Evolutionary conservation across 2,329 filamentous ascomycete genomes (phyloP), one percentile per base, ranked within the genome.

Genomic region (Endoconidiophora laricicola): DNA sequence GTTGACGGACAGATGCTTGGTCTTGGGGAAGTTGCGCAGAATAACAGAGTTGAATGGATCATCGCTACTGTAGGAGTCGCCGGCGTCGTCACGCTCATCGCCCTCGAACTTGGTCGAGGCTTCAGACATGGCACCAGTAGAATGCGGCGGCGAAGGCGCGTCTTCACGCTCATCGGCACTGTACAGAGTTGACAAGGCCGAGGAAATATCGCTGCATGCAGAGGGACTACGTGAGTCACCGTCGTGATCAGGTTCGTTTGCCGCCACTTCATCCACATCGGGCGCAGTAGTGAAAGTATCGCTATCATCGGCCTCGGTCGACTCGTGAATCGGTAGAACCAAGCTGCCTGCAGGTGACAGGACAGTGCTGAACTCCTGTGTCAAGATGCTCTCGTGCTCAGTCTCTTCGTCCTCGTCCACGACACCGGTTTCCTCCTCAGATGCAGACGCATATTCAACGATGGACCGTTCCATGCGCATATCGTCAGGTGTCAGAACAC

Each of bases 181-280:
- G 54, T 76, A 75, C 4, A 78, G 59, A 0, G 74, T 78, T 3
- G 74, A 78, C 4, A 78, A 61, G 2, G 71, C 69, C 38, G 72
- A 76, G 0, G 72, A 75, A 12, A 65, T 61, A 6, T 70, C 64
- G 54, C 69, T 74, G 3, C 65, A 42, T 22, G 33, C 22, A n/a
- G 50, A 52, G n/a, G 46, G 44, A n/a, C 44, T 47, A 16, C 29
- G 39, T 6, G 29, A 33, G 29, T 33, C 29, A 33, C 29, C 7
- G 4, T 33, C 29, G 12, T 33, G 29, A 4, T 12, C 16, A 12
- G 40, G 18, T 18, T 49, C 48, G 12, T 46, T 20, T 22, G 14
- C 43, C 38, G 5, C 29, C 12, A 33, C 29, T 33, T 33, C 29
- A 10, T 33, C 29, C 12, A 7, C 29, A 33, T 43, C 38, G 3